A percentile compares a stretch with the other conserved stretches of the same genome.
Conservation (phyloP, 306 rosid species). For the Rubus parviflorus region DNA sequence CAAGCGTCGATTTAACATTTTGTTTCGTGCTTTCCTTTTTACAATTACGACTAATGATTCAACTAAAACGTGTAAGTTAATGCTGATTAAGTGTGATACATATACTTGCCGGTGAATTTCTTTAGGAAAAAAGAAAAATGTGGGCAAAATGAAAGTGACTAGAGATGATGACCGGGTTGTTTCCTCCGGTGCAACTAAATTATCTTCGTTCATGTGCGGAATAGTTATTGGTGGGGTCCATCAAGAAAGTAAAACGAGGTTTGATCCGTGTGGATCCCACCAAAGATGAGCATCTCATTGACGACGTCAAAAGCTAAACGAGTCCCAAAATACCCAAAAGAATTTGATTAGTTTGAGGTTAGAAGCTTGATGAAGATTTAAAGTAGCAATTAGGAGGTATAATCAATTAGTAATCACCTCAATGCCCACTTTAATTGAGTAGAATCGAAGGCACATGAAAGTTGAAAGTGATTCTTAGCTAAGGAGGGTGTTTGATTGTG, state of each 20-base stretch:
- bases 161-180: neutral
- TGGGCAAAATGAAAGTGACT: neutral
- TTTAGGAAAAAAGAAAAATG: neutral
- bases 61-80: too few species aligned
- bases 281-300: neutral
- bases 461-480: constrained; percentile 19
- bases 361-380: constrained; percentile 23
- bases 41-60: too few species aligned
- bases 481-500: neutral
- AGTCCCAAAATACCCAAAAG: neutral
- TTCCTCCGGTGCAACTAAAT: neutral
- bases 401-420: neutral
- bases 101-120: too few species aligned
- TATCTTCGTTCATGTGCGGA: neutral
- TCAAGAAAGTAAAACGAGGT: neutral
- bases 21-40: too few species aligned
- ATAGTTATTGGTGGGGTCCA: neutral
- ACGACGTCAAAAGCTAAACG: constrained; percentile 23
- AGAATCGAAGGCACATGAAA: constrained; percentile 33
- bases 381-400: constrained; percentile 2
- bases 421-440: constrained; percentile 43
- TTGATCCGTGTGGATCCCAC: constrained; percentile 7
- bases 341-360: constrained; percentile 46
- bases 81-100: too few species aligned
- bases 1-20: too few species aligned